Conservation (phyloP, 805 yeast species). For the Monosporozyma servazzii region DNA sequence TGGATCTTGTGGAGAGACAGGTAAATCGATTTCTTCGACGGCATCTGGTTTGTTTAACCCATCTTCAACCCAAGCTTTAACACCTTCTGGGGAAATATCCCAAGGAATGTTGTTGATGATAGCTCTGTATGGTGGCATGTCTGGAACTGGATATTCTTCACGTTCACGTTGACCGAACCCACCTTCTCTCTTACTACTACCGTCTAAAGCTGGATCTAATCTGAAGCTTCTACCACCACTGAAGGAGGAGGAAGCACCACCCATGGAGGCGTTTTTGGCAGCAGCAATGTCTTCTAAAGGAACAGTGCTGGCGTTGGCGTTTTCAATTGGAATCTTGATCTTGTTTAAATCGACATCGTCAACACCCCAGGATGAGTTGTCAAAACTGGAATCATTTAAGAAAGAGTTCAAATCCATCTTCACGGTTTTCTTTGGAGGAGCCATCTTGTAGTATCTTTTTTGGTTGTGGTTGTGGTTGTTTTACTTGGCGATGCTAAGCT, state of each 20-base stretch:
- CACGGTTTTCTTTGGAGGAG: constrained; percentile 54
- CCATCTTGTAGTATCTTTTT: constrained; percentile 31
- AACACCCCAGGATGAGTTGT: constrained; percentile 75
- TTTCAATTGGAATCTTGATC: constrained; percentile 43
- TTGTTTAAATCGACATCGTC: constrained; percentile 66
- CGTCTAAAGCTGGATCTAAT: constrained; percentile 33
- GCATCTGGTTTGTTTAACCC: constrained; percentile 42
- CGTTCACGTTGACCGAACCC: constrained; percentile 29
- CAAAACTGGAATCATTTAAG: constrained; percentile 63
- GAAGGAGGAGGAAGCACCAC: constrained; percentile 4
- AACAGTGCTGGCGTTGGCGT: constrained; percentile 20
- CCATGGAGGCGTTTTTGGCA: constrained; percentile 11
- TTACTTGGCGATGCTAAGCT: background rate
- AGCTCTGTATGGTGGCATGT: constrained; percentile 87
- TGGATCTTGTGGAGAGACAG: constrained; percentile 51
- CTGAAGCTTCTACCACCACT: constrained; percentile 20
- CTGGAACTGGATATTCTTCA: constrained; percentile 78
- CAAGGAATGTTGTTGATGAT: constrained; percentile 78
- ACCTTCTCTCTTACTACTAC: constrained; percentile 18
- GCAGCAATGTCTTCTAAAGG: constrained; percentile 26
- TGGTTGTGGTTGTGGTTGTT: background rate
- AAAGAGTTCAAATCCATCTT: constrained; percentile 85
- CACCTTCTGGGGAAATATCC: constrained; percentile 60
- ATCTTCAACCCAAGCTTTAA: constrained; percentile 53
- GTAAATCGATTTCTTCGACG: constrained; percentile 59